A percentile compares a stretch with the other conserved stretches of the same genome.
Conservation (phyloP, 805 yeast species). For the Candida railenensis region DNA sequence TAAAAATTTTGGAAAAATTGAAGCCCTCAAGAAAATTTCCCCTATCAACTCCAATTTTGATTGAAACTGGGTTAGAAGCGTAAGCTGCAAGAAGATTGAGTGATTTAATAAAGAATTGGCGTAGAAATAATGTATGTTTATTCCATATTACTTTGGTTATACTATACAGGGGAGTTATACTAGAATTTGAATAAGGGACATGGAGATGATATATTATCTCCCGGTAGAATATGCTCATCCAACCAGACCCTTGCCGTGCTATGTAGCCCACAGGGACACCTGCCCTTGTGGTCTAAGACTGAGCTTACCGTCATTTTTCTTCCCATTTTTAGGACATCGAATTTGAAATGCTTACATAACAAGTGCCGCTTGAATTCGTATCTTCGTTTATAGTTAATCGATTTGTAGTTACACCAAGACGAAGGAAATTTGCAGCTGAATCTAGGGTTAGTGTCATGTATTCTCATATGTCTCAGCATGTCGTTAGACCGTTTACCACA, state of each 20-base stretch:
- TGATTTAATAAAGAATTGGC: no score
- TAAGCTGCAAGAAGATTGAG: no score
- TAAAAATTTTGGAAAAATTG: no score
- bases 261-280: conserved; percentile 17
- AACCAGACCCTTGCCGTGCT: conserved; percentile 15
- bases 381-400: conserved; percentile 17
- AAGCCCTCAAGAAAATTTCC: no score
- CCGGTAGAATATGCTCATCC: conserved; percentile 13
- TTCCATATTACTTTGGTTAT: background rate
- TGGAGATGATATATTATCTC: conserved; percentile 5
- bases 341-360: conserved; percentile 15
- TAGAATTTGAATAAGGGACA: conserved; percentile 10
- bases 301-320: conserved; percentile 13
- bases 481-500: conserved; percentile 18
- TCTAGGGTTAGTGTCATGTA: conserved; percentile 15
- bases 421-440: conserved; percentile 17
- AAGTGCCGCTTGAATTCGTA: conserved; percentile 19
- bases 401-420: conserved; percentile 13
- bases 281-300: conserved; percentile 16
- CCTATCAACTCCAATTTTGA: no score
- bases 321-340: conserved; percentile 12
- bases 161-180: background rate
- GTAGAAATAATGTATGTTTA: background rate
- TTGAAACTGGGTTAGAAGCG: no score
- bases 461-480: conserved; percentile 18